A percentile compares a stretch with the other conserved stretches of the same genome.
phyloP scores from a whole-genome alignment of 345 rosid genomes.

The Alliaria petiolata region DNA sequence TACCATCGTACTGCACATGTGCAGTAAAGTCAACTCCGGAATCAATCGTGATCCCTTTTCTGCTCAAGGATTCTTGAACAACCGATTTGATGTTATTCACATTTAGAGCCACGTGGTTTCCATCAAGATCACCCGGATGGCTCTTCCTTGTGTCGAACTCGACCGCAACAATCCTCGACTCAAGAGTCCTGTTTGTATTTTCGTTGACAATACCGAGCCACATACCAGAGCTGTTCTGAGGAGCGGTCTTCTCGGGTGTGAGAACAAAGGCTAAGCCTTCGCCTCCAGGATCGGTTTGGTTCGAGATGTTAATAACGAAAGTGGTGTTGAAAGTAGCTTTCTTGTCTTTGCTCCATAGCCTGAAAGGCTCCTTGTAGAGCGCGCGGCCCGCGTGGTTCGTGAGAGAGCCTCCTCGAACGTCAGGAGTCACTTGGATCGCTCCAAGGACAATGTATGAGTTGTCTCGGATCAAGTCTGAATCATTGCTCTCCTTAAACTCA shows the following conservation, averaged over 20 bases:
- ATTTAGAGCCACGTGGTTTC: constrained; percentile 66
- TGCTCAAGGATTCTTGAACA: constrained; percentile 40
- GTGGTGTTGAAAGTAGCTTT: constrained; percentile 49
- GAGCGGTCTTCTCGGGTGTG: constrained; percentile 27
- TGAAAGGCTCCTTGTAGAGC: constrained; percentile 36
- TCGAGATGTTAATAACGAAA: constrained; percentile 46
- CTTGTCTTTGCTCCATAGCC: constrained; percentile 36
- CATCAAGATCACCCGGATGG: constrained; percentile 44
- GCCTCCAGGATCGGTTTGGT: constrained; percentile 44
- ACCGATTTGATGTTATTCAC: constrained; percentile 42
- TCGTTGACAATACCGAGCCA: constrained; percentile 69
- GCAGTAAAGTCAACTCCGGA: constrained; percentile 16
- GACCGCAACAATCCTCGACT: constrained; percentile 44
- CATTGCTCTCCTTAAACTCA: constrained; percentile 7
- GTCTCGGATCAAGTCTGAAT: background rate
- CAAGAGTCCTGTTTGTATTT: constrained; percentile 17
- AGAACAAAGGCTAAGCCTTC: constrained; percentile 76
- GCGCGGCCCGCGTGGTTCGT: constrained; percentile 38
- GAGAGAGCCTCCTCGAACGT: constrained; percentile 19
- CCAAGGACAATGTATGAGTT: constrained; percentile 11
- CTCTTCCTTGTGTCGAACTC: constrained; percentile 76
- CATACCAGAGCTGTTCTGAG: constrained; percentile 43
- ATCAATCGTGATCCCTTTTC: constrained; percentile 27
- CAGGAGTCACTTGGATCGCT: constrained; percentile 68
- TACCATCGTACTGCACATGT: constrained; percentile 41